phyloP scores from a whole-genome alignment of 2,329 filamentous ascomycete species.

The Venturia aucupariae region DNA sequence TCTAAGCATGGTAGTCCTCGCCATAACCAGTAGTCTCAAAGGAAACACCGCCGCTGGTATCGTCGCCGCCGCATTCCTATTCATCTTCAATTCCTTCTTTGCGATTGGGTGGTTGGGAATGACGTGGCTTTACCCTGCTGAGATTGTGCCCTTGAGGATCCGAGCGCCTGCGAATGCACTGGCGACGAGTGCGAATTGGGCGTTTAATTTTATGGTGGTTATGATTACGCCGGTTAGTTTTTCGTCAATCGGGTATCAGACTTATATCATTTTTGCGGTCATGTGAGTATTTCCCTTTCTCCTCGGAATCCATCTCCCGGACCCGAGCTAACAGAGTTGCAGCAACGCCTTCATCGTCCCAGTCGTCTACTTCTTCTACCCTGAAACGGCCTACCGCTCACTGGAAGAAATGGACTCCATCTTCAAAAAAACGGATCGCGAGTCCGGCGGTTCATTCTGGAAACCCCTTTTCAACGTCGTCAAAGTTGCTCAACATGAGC shows the following conservation, averaged over 20 bases:
- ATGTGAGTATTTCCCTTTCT: background rate
- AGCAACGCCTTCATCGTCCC: constrained; percentile 15
- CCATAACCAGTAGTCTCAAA: constrained; percentile 35
- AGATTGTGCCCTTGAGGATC: constrained; percentile 35
- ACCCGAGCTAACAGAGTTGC: background rate
- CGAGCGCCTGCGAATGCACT: constrained; percentile 32
- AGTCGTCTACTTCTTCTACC: constrained; percentile 14
- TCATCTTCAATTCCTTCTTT: constrained; percentile 28
- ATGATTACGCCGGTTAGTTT: constrained; percentile 34
- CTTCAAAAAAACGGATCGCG: constrained; percentile 5
- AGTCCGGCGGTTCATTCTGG: background rate
- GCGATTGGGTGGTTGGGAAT: constrained; percentile 24
- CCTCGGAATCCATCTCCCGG: background rate
- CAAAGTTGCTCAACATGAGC: constrained; percentile 30
- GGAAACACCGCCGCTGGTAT: constrained; percentile 29
- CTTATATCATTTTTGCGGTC: constrained; percentile 7
- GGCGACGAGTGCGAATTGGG: constrained; percentile 31
- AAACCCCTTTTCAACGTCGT: constrained; percentile 7
- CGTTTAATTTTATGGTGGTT: constrained; percentile 25
- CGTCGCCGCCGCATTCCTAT: constrained; percentile 37
- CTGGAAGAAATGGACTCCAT: constrained; percentile 15
- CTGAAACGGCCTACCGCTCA: constrained; percentile 11
- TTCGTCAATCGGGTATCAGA: constrained; percentile 22
- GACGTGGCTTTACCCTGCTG: constrained; percentile 26
- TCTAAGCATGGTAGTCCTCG: constrained; percentile 39